Evolutionary conservation across 1,284 basidiomycete genomes (phyloP), one percentile per base, ranked within the genome.

Genomic region (Cutaneotrichosporon mucoides): DNA sequence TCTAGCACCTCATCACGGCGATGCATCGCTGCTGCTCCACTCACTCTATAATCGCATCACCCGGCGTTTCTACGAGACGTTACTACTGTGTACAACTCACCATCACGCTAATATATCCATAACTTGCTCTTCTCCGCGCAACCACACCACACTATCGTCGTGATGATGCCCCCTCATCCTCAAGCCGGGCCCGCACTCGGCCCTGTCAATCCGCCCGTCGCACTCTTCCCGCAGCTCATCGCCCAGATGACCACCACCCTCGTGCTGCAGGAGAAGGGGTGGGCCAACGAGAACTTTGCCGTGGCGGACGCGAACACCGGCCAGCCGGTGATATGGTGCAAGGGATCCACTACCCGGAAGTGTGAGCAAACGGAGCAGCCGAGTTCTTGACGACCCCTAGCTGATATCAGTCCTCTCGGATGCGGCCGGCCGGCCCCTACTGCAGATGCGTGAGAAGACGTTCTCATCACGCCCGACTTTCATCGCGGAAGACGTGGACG

Each of bases 231-330:
- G 0, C 34, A 68, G 40, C 75, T 63, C 63, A 51, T 53, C 49
- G 66, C 66, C 13, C 61, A 66, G 6, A 55, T 60, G 24, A 71
- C 72, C 6, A 71, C 69, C 0, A 73, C 72, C 0, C 64, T 79
- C 33, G 67, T 76, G 4, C 61, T 76, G 47, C 75, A 73, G 52
- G 77, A 79, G 59, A 70, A 70, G 52, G 65, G 68, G 0, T 73
- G 70, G 53, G 68, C 64, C 15, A 76, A n/a, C n/a, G 77, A 6
- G 74, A 76, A 73, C 55, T 76, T 73, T 55, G 56, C 61, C 15
- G 63, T 77, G 50, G 72, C 73, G 54, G 76, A 79, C 54, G 55
- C 53, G 24, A 66, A 71, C n/a, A 73, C 73, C 1, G 74, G 75
- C 0, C 42, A 59, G 2, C 56, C 59, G 1, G 72, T 79, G 2